Evolutionary conservation across 2,329 filamentous ascomycete species (phyloP), one percentile per base, ranked within the genome.

Genomic region (Pseudogymnoascus sp.): DNA sequence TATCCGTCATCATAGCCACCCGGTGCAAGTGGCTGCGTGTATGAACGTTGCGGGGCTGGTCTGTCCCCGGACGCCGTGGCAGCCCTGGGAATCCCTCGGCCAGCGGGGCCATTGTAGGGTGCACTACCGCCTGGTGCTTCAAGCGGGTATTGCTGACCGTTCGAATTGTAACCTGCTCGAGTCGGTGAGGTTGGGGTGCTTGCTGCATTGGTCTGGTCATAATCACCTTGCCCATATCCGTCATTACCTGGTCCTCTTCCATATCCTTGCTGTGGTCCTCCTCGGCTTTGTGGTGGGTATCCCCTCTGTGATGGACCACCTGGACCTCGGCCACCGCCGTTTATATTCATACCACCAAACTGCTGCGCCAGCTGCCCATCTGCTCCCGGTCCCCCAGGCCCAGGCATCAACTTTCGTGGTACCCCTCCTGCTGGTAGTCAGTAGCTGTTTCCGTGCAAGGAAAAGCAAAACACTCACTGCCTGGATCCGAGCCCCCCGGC

Each of bases 11-110:
- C 43, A 36, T 57, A 57, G 15, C 57, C n/a, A 37, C 59, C 43
- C 58, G 66, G 66, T 25, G 60, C 28, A 18, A 59, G 30, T 57
- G 58, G 43, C 15, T 61, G 57, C 41, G 22, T 50, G 41, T 50
- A 50, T 15, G 41, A 50, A 14, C 41, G 41, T 62, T 63, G 64
- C n/a, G 57, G 62, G 11, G 47, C 68, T 15, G 71, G 72, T 20
- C 53, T 50, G 30, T 38, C 33, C 30, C 30, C 59, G 63, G 28
- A 47, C 47, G 82, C 77, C 4, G 83, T 86, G 20, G 81, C 78
- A 20, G 83, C 82, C 64, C 83, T 75, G 38, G 75, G 76, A 63
- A 77, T 72, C 53, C 74, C 76, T 50, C 76, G 76, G 15, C 77
- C 78, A 64, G 72, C 70, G 53, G 75, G 73, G 6, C 75, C 77